Base-by-base conservation (phyloP, 2,329 filamentous ascomycete genomes). In the Fusarium anguioides region DNA sequence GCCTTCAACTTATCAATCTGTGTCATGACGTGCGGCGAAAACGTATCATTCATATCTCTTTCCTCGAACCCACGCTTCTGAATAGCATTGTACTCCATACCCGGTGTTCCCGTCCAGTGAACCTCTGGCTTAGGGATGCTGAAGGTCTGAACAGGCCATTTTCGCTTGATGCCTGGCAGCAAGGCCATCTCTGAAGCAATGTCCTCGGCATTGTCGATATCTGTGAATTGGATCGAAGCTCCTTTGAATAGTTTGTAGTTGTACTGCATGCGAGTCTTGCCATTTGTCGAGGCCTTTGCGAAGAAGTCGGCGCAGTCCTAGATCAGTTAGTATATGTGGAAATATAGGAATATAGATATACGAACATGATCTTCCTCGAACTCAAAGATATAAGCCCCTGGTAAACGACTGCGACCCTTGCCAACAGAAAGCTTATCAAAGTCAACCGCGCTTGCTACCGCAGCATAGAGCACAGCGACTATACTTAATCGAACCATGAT, bases 1-100 rank as follows among this genome's bases (percentile, higher is more conserved):
- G 80, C 81, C 29, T 79, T 79, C 35, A 87, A 77, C 79, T 83
- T 81, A 72, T 86, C 81, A 18, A 87, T 81, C 74, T 87, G 84
- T 4, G 84, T 86, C 83, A 86, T 86, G 61, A 84, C 70, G 50
- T 87, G 85, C 3, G 84, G 80, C n/a, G 80, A 76, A 60, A 82
- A 84, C 1, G 74, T 79, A 57, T 84, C 81, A 5, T 64, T 62
- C 1, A n/a, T 26, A 7, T 63, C 53, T 11, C 74, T 67, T 17
- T 52, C 57, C 8, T 54, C 49, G 7, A 60, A 33, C 2, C 57
- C 69, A 10, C 63, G 65, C 26, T 68, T 75, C 15, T 59, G 48
- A 5, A 67, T 57, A 8, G 51, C 59, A 7, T 60, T 64, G 27
- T 72, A 64, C 23, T 70, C 55, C 36, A 72, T 66, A 42, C 64